A percentile compares a stretch with the other conserved stretches of the same genome.
Conservation (phyloP, 495 filamentous ascomycete species). For the Ascobolus immersus region DNA sequence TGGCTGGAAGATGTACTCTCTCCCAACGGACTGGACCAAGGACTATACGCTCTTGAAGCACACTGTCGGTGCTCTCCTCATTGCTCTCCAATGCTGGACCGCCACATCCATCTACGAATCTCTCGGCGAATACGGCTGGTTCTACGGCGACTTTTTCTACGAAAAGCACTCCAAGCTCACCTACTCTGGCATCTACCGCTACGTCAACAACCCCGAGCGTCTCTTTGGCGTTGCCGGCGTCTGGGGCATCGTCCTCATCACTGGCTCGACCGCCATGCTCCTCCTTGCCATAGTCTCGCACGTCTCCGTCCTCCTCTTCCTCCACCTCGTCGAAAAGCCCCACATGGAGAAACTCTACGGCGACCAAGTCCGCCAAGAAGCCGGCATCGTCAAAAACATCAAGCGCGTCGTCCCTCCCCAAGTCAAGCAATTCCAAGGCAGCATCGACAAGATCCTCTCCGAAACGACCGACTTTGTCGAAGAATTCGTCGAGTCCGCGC, state of each 20-base stretch:
- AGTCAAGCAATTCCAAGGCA: slow-evolving; percentile 31
- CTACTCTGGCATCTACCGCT: slow-evolving; percentile 93
- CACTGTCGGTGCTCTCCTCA: slow-evolving; percentile 51
- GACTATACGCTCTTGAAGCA: slow-evolving; percentile 66
- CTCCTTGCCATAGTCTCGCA: slow-evolving; percentile 66
- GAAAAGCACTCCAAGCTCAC: slow-evolving; percentile 66
- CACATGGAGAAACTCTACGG: slow-evolving; percentile 99
- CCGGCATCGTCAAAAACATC: slow-evolving; percentile 73
- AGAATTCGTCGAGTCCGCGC: slow-evolving; percentile 68
- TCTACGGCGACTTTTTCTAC: slow-evolving; percentile 96
- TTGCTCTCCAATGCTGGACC: slow-evolving; percentile 81
- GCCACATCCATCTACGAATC: slow-evolving; percentile 84
- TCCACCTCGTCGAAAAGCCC: slow-evolving; percentile 79
- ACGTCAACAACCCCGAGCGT: slow-evolving; percentile 89
- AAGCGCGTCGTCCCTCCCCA: slow-evolving; percentile 71
- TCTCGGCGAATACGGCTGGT: slow-evolving; percentile 95
- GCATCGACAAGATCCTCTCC: slow-evolving; percentile 63
- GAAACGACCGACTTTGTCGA: slow-evolving; percentile 71
- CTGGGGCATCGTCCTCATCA: slow-evolving; percentile 85
- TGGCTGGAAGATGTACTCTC: slow-evolving; percentile 82
- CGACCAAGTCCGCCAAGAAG: slow-evolving; percentile 52
- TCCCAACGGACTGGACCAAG: slow-evolving; percentile 63
- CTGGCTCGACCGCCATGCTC: slow-evolving; percentile 60
- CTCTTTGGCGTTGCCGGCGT: slow-evolving; percentile 83
- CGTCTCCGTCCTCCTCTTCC: slow-evolving; percentile 58